These are phyloP conservation scores for Hygrocybe punicea DNA, from an alignment of 768 basidiomycete species.

Conservation along the genomic window DNA sequence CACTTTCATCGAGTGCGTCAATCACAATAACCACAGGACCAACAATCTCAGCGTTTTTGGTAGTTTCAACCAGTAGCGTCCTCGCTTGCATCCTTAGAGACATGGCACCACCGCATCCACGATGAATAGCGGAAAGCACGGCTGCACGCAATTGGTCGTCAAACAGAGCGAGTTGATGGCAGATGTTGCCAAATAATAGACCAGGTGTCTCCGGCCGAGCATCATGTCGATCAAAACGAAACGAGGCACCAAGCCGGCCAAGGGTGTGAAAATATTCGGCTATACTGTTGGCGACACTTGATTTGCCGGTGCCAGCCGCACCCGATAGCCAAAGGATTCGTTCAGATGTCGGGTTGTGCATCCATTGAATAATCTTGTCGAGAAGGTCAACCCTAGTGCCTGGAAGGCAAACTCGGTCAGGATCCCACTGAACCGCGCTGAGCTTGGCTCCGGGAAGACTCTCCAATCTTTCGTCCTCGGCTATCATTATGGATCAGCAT, in stretches of 20 bases:
- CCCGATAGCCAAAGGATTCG: constrained; percentile 18
- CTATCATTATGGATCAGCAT: neutral
- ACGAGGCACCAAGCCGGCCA: constrained; percentile 4
- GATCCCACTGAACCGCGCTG: constrained; percentile 8
- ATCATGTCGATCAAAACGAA: constrained; percentile 1
- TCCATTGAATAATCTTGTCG: constrained; percentile 20
- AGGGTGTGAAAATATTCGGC: constrained; percentile 1
- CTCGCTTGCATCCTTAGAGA: neutral
- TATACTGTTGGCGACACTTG: constrained; percentile 1
- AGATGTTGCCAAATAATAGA: constrained; percentile 5
- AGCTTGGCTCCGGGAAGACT: neutral
- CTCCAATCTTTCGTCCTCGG: neutral
- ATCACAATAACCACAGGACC: constrained; percentile 6
- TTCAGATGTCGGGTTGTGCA: constrained; percentile 10
- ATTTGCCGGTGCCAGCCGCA: constrained; percentile 6
- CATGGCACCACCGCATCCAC: neutral
- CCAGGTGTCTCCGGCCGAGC: neutral
- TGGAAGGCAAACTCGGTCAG: constrained; percentile 5
- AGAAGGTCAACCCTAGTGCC: constrained; percentile 11
- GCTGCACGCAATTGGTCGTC: neutral
- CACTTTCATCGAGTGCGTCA: constrained; percentile 7
- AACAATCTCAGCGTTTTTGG: neutral
- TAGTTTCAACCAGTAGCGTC: neutral
- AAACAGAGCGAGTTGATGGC: neutral
- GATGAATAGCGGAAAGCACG: neutral